These are phyloP conservation scores for Immersiella caudata DNA, from an alignment of 495 filamentous ascomycete genomes.

Conservation along the genomic window DNA sequence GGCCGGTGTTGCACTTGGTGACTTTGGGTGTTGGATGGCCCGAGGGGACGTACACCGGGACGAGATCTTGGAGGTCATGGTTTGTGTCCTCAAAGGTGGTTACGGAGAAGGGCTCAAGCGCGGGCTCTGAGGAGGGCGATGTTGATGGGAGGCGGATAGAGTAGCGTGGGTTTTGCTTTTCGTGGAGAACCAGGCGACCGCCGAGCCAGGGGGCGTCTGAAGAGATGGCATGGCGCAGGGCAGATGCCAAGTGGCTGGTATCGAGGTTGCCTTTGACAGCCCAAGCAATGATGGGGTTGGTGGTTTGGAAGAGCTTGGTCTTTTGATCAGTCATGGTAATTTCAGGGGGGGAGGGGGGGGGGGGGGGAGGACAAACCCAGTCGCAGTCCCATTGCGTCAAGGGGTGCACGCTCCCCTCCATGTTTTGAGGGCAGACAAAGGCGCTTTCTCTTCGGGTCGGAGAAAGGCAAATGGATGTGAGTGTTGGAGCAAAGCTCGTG, in stretches of 20 bases:
- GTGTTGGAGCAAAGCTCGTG: no score
- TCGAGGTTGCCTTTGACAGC: neutral
- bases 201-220: constrained; percentile 2
- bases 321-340: neutral
- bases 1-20: neutral
- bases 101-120: neutral
- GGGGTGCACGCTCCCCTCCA: neutral
- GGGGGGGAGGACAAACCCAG: neutral
- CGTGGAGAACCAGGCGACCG: neutral
- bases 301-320: constrained; percentile 3
- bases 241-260: neutral
- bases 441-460: no score
- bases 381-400: constrained; percentile 2
- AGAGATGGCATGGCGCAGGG: neutral
- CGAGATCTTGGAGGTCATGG: neutral
- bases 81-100: neutral
- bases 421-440: neutral
- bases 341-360: no score
- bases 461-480: no score
- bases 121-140: neutral
- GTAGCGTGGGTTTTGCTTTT: constrained; percentile 3
- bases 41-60: constrained; percentile 1
- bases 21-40: neutral
- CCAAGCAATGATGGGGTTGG: neutral
- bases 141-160: neutral